phyloP scores from a whole-genome alignment of 1,284 basidiomycete species.

The Leccinum pallidistipes region DNA sequence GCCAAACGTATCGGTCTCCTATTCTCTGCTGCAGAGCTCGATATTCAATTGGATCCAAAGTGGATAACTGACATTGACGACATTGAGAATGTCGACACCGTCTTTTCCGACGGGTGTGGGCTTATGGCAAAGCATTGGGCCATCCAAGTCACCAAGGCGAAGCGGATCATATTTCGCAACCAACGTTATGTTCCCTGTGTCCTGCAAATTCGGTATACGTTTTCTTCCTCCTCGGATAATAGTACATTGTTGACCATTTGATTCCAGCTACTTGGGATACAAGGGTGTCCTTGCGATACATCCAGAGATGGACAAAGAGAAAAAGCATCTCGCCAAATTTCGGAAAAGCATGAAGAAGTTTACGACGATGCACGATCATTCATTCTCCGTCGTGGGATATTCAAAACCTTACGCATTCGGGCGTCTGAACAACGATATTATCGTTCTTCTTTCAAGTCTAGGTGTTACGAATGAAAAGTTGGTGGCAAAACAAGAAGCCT shows the following conservation, averaged over 20 bases:
- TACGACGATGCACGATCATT: constrained; percentile 49
- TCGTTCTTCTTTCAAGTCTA: constrained; percentile 61
- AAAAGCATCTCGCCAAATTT: constrained; percentile 51
- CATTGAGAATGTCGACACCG: constrained; percentile 53
- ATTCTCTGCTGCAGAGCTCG: constrained; percentile 62
- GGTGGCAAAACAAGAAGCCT: constrained; percentile 51
- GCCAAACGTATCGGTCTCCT: constrained; percentile 66
- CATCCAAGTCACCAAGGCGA: constrained; percentile 49
- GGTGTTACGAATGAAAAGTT: constrained; percentile 56
- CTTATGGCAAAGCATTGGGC: constrained; percentile 55
- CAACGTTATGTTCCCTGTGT: constrained; percentile 58
- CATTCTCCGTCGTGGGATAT: constrained; percentile 63
- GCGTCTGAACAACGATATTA: constrained; percentile 65
- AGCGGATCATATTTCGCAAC: constrained; percentile 54
- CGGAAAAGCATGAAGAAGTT: constrained; percentile 71
- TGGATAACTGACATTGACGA: constrained; percentile 56
- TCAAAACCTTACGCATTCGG: constrained; percentile 63
- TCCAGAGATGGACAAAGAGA: constrained; percentile 48
- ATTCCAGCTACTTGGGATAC: constrained; percentile 55
- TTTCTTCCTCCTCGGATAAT: not conserved
- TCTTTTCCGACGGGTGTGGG: constrained; percentile 69
- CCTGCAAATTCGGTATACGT: constrained; percentile 56
- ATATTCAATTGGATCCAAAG: constrained; percentile 51
- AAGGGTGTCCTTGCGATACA: constrained; percentile 69
- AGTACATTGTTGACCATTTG: not conserved